Base-by-base conservation (phyloP, 257 asterid species). In the Scutellaria galericulata region DNA sequence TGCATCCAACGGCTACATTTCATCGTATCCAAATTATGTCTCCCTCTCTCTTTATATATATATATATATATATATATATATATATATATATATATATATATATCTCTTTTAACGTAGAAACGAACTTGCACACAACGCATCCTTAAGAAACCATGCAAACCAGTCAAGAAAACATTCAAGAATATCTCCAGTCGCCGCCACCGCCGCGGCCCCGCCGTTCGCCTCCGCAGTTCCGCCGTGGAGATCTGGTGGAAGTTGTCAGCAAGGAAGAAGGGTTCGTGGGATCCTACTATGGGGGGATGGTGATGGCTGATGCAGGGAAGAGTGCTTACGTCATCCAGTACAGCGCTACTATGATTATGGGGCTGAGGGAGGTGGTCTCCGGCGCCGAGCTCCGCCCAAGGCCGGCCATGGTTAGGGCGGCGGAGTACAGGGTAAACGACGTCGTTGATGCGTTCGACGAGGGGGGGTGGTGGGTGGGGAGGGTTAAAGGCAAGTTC, bases 391-490 rank as follows among this genome's bases (percentile, higher is more conserved):
- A 76, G 64, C 63, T 81, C 67, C 81, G 83, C 1, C 88, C 84
- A 0, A 13, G 20, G 14, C 86, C 83, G 9, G 80, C 83, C 13
- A 27, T 10, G 14, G 20, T 71, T 7, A 14, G 5, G 45, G 58
- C 62, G 72, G 68, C 7, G 1, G 24, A 9, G 3, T 81, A 64
- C 65, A 15, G 48, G 1, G 2, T 51, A 50, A 0, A 68, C 67
- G 84, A 84, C 7, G 40, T 45, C 22, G 86, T 75, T 6, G 88
- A 84, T 61, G 86, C 66, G 7, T 84, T 62, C 41, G 81, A 70
- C 18, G 58, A 84, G 31, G 86, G 79, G 8, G 88, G 88, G 6
- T 84, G 88, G 86, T 84, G 86, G 86, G 77, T 68, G 40, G 88
- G 88, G 24, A 68, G 56, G 75, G 69, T 84, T 39, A 68, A 42